Conservation (phyloP, 768 basidiomycete genomes). For the Russula sp. region DNA sequence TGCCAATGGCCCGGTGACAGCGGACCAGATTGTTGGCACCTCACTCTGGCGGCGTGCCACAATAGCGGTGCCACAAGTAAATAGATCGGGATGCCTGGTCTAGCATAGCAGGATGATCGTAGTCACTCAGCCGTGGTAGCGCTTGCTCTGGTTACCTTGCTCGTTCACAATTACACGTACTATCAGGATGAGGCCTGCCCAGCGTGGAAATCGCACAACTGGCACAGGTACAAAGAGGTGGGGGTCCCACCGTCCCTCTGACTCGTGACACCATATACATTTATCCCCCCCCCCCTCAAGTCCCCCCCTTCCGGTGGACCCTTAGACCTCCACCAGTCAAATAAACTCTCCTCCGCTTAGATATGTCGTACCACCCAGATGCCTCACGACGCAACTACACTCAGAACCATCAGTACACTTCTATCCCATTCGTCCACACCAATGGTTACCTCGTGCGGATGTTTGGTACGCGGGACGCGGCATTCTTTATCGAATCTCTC, state of each 20-base stretch:
- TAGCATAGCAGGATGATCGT: conserved; percentile 11
- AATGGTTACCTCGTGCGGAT: conserved; percentile 11
- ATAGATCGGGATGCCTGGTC: not conserved
- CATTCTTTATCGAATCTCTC: conserved; percentile 15
- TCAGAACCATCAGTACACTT: not conserved
- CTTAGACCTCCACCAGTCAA: not conserved
- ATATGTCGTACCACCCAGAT: conserved; percentile 1
- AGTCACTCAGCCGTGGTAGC: conserved; percentile 2
- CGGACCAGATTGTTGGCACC: not conserved
- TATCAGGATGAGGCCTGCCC: conserved; percentile 19
- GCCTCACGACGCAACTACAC: not conserved
- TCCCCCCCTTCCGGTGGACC: not conserved
- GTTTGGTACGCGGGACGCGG: conserved; percentile 15
- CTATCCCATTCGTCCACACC: not conserved
- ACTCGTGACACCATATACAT: not conserved
- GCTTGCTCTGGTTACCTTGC: conserved; percentile 5
- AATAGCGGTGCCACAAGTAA: conserved; percentile 18
- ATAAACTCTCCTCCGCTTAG: not conserved
- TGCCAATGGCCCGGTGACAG: not conserved
- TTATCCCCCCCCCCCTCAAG: not conserved
- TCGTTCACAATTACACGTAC: conserved; percentile 20
- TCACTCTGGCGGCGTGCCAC: conserved; percentile 6
- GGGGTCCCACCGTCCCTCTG: not conserved
- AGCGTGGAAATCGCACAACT: conserved; percentile 7
- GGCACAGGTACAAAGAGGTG: conserved; percentile 13